A percentile compares a stretch with the other conserved stretches of the same genome.
Conservation (phyloP, 495 filamentous ascomycete genomes). For the Xylaria palmicola region DNA sequence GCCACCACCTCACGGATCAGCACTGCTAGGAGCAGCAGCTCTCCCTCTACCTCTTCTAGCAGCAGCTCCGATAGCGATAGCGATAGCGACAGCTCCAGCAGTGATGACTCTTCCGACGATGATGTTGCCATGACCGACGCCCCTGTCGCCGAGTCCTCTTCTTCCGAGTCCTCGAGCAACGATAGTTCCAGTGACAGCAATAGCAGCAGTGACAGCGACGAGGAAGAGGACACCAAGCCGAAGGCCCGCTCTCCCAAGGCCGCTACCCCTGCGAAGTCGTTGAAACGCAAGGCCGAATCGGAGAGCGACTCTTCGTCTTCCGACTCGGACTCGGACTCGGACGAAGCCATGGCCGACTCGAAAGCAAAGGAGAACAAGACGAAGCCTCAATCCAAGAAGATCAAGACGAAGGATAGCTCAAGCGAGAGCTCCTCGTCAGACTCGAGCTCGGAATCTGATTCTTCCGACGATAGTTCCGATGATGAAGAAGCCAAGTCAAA, state of each 20-base stretch:
- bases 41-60: constrained; percentile 34
- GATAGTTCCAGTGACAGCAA: constrained; percentile 50
- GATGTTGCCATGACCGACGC: constrained; percentile 63
- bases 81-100: constrained; percentile 29
- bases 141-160: constrained; percentile 35
- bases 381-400: constrained; percentile 4
- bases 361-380: constrained; percentile 32
- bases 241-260: constrained; percentile 6
- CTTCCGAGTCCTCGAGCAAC: constrained; percentile 41
- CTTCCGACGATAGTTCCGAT: constrained; percentile 38
- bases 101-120: constrained; percentile 25
- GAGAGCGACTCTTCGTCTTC: constrained; percentile 44
- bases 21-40: constrained; percentile 41
- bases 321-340: constrained; percentile 37
- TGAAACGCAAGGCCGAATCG: constrained; percentile 67
- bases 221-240: constrained; percentile 38
- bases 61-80: constrained; percentile 39
- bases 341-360: constrained; percentile 31
- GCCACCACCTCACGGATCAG: constrained; percentile 35
- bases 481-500: constrained; percentile 33
- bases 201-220: constrained; percentile 50
- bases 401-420: constrained; percentile 19
- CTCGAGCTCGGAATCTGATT: constrained; percentile 40
- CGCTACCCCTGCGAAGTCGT: constrained; percentile 18
- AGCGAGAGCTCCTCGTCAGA: constrained; percentile 27